Evolutionary conservation across 352 stramenopile genomes (phyloP), one percentile per base, ranked within the genome.

Genomic region (Globisporangium canariense): DNA sequence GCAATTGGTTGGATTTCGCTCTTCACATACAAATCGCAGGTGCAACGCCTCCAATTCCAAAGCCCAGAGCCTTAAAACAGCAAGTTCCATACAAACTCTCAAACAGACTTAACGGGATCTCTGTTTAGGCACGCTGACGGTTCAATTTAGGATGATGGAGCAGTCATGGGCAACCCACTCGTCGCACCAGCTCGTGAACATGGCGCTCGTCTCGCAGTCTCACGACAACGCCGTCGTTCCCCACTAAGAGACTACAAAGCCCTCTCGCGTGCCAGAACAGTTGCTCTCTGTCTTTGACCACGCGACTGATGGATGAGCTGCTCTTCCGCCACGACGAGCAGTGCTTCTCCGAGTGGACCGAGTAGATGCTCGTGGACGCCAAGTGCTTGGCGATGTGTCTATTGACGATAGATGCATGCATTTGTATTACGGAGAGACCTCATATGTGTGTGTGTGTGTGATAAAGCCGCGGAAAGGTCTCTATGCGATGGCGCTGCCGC

Each of bases 401-500:
- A 10, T 0, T 43, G 38, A 4, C 20, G 43, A 49, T 49, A 14
- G 50, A 56, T 40, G 16, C 14, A 56, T 56, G 28, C 30, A 32
- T 51, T 52, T 52, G 46, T 41, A 57, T 57, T 41, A 57, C 18
- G 51, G 6, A 56, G 7, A 52, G 18, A 28, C 25, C 25, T 28
- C 25, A 28, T 18, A 18, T 10, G 9, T 50, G 43, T 28, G 22
- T 28, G 47, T 41, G 36, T 41, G 36, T 41, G 36, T 41, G 36
- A 41, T 18, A 14, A 41, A 41, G 11, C 36, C n/a, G 34, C 20
- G 22, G 14, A 52, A 52, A 50, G 43, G 8, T 46, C 38, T 53
- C 60, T 71, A 88, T 61, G 79, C 71, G 34, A 62, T 49, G 2
- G 70, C 72, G 5, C 76, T 78, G 62, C 78, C 74, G 32, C 79